Percentiles rank a stretch among this genome's conserved stretches.
Evolutionary conservation across 2,329 filamentous ascomycete species (phyloP).

Genomic region (Xenoacremonium recifei): DNA sequence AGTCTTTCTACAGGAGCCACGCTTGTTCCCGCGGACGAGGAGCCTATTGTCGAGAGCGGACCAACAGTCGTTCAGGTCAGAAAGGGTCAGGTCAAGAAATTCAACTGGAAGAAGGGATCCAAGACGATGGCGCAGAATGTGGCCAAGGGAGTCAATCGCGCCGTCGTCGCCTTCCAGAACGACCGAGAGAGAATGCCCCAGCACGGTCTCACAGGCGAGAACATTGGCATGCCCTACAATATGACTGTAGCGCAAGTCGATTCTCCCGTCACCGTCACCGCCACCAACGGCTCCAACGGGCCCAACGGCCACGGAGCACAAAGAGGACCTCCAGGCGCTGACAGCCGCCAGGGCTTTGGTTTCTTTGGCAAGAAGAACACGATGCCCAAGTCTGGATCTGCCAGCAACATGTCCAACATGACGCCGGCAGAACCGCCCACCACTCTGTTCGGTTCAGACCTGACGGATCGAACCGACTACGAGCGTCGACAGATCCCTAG

Average conservation of each 20-base stretch:
- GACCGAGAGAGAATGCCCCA: constrained; percentile 55
- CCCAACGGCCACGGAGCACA: constrained; percentile 15
- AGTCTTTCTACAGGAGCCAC: constrained; percentile 59
- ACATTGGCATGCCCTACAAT: constrained; percentile 69
- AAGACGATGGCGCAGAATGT: constrained; percentile 94
- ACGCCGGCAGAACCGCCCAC: constrained; percentile 53
- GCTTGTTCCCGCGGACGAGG: constrained; percentile 62
- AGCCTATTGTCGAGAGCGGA: constrained; percentile 65
- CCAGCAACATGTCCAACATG: constrained; percentile 37
- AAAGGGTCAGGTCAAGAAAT: constrained; percentile 92
- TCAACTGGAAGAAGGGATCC: constrained; percentile 97
- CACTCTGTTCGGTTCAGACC: constrained; percentile 82
- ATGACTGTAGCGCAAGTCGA: constrained; percentile 60
- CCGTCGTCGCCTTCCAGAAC: constrained; percentile 71
- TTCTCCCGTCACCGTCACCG: constrained; percentile 34
- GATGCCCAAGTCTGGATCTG: constrained; percentile 51
- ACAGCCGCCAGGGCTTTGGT: constrained; percentile 61
- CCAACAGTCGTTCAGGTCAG: constrained; percentile 95
- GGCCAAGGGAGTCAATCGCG: constrained; percentile 89
- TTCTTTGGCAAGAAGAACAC: constrained; percentile 64
- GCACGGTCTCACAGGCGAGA: constrained; percentile 57
- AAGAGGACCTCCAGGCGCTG: constrained; percentile 22
- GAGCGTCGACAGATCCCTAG: constrained; percentile 87
- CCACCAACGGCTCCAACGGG: constrained; percentile 25
- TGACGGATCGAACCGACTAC: constrained; percentile 80